These are phyloP conservation scores for Ceratobasidium sp. DNA, from an alignment of 1,284 basidiomycete species.

Conservation along the genomic window DNA sequence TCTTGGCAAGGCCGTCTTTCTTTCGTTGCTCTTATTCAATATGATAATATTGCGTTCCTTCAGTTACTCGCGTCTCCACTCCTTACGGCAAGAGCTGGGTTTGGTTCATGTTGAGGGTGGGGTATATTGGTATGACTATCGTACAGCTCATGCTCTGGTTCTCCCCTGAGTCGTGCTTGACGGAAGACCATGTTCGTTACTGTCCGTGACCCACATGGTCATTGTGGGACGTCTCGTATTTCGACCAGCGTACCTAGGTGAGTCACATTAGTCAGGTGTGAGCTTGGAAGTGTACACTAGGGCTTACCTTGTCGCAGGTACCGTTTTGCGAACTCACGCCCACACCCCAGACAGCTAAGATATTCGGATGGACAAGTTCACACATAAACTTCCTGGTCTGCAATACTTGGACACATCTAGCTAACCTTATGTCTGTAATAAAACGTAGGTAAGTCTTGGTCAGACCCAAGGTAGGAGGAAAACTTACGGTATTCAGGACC, in stretches of 20 bases:
- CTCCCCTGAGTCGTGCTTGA: slow-evolving; percentile 9
- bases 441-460: neutral
- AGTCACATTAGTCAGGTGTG: neutral
- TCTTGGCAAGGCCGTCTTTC: neutral
- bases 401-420: neutral
- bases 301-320: slow-evolving; percentile 39
- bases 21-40: slow-evolving; percentile 18
- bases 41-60: slow-evolving; percentile 9
- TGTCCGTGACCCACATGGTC: slow-evolving; percentile 16
- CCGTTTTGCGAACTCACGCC: slow-evolving; percentile 39
- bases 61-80: neutral
- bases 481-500: slow-evolving; percentile 40
- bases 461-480: neutral
- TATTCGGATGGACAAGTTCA: slow-evolving; percentile 2
- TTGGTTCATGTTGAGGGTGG: slow-evolving; percentile 24
- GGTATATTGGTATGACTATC: slow-evolving; percentile 43
- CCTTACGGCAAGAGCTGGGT: neutral
- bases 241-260: slow-evolving; percentile 40
- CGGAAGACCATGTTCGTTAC: slow-evolving; percentile 6
- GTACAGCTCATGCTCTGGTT: slow-evolving; percentile 19
- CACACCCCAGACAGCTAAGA: slow-evolving; percentile 35
- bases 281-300: neutral
- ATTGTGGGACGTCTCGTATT: slow-evolving; percentile 42
- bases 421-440: slow-evolving; percentile 34
- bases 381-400: slow-evolving; percentile 3